Evolutionary conservation across 2,329 filamentous ascomycete species (phyloP).

Genomic region (Anthostomella pinea): DNA sequence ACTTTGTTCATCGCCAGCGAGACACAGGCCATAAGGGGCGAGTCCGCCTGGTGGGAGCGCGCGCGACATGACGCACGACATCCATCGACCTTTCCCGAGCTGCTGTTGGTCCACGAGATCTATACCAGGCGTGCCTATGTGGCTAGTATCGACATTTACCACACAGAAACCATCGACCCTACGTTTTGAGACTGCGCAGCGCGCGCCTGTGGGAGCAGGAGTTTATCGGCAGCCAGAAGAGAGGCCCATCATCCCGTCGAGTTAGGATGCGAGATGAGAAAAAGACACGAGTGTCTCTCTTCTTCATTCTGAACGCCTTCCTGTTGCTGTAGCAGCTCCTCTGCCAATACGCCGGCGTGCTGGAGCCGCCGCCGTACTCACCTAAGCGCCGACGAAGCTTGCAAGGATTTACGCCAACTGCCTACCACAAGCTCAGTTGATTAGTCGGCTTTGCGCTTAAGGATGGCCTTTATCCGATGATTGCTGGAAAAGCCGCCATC

Average conservation of each 20-base stretch:
- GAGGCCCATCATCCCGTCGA: slow-evolving; percentile 5
- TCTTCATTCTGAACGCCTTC: slow-evolving; percentile 13
- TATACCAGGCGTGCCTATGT: slow-evolving; percentile 12
- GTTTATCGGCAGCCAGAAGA: slow-evolving; percentile 14
- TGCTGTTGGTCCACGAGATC: slow-evolving; percentile 17
- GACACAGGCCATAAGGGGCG: slow-evolving; percentile 6
- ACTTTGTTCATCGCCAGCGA: slow-evolving; percentile 11
- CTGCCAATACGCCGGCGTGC: slow-evolving; percentile 17
- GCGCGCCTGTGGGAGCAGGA: slow-evolving; percentile 15
- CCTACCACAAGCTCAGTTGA: slow-evolving; percentile 10
- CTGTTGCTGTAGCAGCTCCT: slow-evolving; percentile 1
- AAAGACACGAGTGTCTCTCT: slow-evolving; percentile 6
- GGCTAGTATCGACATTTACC: slow-evolving; percentile 16
- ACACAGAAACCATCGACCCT: slow-evolving; percentile 9
- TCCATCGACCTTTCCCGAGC: slow-evolving; percentile 10
- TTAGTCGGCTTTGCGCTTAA: slow-evolving; percentile 21
- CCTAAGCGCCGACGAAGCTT: slow-evolving; percentile 22
- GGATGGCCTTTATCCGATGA: slow-evolving; percentile 8
- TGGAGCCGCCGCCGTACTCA: slow-evolving; percentile 22
- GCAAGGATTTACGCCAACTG: slow-evolving; percentile 12
- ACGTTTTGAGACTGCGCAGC: slow-evolving; percentile 18
- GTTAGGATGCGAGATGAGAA: slow-evolving; percentile 7
- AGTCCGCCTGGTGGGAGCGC: slow-evolving; percentile 20
- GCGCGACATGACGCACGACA: slow-evolving; percentile 28
- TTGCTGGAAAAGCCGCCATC: slow-evolving; percentile 8